Evolutionary conservation across 108 stramenopile genomes (phyloP).

Genomic region (Cyclotella choctawhatcheeana): DNA sequence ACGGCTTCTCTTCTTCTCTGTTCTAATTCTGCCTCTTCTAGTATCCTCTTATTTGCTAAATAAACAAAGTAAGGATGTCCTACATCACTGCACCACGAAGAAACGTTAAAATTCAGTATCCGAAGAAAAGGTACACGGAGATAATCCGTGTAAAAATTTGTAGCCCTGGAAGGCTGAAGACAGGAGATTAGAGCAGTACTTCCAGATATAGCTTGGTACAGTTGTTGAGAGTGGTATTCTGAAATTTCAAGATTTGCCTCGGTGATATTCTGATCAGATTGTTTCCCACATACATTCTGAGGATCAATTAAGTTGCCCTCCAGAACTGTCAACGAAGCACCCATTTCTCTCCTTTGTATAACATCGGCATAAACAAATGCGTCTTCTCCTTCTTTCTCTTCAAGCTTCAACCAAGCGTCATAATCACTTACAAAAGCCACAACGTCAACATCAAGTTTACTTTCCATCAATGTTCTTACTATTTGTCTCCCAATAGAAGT

Average conservation of each 20-base stretch:
- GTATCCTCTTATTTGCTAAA: conserved; percentile 54
- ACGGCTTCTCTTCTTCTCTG: conserved; percentile 58
- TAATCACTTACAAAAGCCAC: conserved; percentile 67
- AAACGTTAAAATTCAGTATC: conserved; percentile 57
- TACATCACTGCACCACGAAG: conserved; percentile 66
- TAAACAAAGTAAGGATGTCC: conserved; percentile 80
- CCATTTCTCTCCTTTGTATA: conserved; percentile 8
- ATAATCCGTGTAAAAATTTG: conserved; percentile 72
- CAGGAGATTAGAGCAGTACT: conserved; percentile 71
- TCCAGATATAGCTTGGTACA: conserved; percentile 59
- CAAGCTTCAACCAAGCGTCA: conserved; percentile 52
- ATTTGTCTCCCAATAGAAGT: conserved; percentile 66
- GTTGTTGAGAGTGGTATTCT: conserved; percentile 24
- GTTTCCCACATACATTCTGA: neutral
- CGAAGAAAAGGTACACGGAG: conserved; percentile 56
- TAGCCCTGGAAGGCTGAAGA: conserved; percentile 60
- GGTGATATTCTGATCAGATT: neutral
- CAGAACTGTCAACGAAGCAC: conserved; percentile 63
- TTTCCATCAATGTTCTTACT: conserved; percentile 56
- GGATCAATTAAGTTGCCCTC: conserved; percentile 42
- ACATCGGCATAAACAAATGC: neutral
- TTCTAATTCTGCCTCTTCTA: conserved; percentile 71
- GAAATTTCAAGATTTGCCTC: neutral
- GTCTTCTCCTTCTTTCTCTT: conserved; percentile 16
- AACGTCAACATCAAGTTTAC: conserved; percentile 59